Percentiles rank a stretch among this genome's conserved stretches.
These are phyloP conservation scores for Kalanchoe fedtschenkoi DNA, from an alignment of 164 flowering plant species.

Conservation along the genomic window DNA sequence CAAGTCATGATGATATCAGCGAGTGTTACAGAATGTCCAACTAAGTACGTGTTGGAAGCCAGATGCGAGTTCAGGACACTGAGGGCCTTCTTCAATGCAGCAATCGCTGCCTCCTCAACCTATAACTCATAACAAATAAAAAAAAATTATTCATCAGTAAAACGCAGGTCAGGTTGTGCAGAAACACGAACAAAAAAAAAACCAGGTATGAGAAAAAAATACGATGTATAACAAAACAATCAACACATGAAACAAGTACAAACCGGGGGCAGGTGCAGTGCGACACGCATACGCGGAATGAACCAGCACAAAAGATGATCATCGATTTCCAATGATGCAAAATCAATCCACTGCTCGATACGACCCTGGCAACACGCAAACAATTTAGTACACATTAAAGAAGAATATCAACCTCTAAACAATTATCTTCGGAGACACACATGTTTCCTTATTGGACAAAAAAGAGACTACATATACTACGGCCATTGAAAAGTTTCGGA, in stretches of 20 bases:
- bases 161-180: not conserved
- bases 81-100: not conserved
- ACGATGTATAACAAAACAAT: no score
- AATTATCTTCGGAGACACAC: not conserved
- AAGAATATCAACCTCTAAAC: not conserved
- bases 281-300: constrained; percentile 38
- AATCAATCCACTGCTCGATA: constrained; percentile 84
- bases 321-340: constrained; percentile 61
- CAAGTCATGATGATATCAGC: constrained; percentile 14
- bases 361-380: constrained; percentile 27
- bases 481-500: no score
- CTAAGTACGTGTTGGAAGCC: not conserved
- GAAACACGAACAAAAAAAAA: not conserved
- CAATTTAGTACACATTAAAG: not conserved
- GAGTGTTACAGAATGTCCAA: not conserved
- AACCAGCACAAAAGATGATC: constrained; percentile 31
- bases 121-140: not conserved
- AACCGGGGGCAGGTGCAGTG: constrained; percentile 37
- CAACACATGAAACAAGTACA: constrained; percentile 10
- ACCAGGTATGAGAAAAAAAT: no score
- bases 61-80: not conserved
- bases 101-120: not conserved
- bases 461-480: no score
- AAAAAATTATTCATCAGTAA: not conserved
- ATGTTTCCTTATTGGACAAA: no score